Base-by-base conservation (phyloP, 768 basidiomycete species). In the Sutorius australiensis region DNA sequence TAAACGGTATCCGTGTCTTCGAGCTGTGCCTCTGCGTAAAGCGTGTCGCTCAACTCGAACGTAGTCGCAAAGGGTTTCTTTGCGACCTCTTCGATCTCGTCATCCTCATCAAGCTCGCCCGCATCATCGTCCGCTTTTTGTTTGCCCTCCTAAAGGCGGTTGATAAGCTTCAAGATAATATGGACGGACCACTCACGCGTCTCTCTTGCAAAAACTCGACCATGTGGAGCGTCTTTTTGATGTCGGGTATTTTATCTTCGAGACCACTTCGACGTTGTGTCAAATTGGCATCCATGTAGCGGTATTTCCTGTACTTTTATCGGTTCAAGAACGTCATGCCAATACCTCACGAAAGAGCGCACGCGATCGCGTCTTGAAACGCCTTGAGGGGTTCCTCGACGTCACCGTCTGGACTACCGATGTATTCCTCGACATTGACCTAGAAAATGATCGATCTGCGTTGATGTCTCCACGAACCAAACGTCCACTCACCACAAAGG, bases 211-310 rank as follows among this genome's bases (percentile, higher is more conserved):
- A 68, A 66, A 80, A 90, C 63, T 88, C 83, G 19, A 98, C 92
- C 82, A 98, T 95, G 56, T 78, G 78, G 39, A 99, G 72, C 3
- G 95, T 98, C 75, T 94, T 93, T 62, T 81, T 82, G 64, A 98
- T 92, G 68, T 99, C 97, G 0, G 95, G 95, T 34, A 98, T 94
- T 78, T 99, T 98, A 56, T 92, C 89, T 61, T 94, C 88, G 5
- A 98, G 77, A 16, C 87, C 83, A 47, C 78, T 78, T 48, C 88
- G 78, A 42, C 94, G 81, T 64, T 92, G 87, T 6, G 84, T 75
- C 45, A 95, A 76, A 66, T 84, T 94, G 14, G 82, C 74, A 61
- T 98, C 95, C 95, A 99, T 98, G 73, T 95, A 98, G 46, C 90
- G 88, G 77, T 99, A 98, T 78, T 99, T 98, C 62, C 95, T 99